Base-by-base conservation (phyloP, 2,329 filamentous ascomycete species). In the Botrytis tulipae region DNA sequence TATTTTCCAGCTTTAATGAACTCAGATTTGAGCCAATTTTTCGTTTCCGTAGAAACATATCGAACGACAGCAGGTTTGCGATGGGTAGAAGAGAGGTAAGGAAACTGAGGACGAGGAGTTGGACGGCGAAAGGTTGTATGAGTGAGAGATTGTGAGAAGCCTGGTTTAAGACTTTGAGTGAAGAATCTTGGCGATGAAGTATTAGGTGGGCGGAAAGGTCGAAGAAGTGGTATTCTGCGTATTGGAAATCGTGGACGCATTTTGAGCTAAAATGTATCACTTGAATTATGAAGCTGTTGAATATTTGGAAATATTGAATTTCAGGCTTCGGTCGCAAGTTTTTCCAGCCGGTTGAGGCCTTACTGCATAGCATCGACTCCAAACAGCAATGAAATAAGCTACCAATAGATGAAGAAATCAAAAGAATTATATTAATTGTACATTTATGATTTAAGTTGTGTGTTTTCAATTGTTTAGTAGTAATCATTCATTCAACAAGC, bases 31-130 rank as follows among this genome's bases (percentile, higher is more conserved):
- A 95, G 84, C 85, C 90, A 93, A 75, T 85, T 84, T 76, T 89
- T 91, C 75, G 90, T 89, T 80, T 94, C 91, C 0, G 93, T 97
- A n/a, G 92, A 94, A 74, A 97, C 88, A 75, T 93, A 88, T 70
- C 95, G 91, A 5, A 88, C 88, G 77, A 72, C 51, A 79, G 80
- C 82, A 80, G 81, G 82, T 84, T 73, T 81, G 77, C 77, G 80
- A 78, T 75, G 84, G 48, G 79, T 73, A 18, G 80, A 82, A 40
- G 86, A 83, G 68, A 92, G 87, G 82, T 92, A 93, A 48, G 88
- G 88, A 46, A 91, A 83, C 80, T 91, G 89, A 59, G 90, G 90
- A 44, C 90, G 88, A 67, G 84, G 82, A 70, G 83, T 70, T 18
- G 67, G 35, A 46, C 71, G 71, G 16, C 59, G 68, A 63, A 63